phyloP scores from a whole-genome alignment of 1,139 yeast genomes.

The Saccharomyces hybrid region DNA sequence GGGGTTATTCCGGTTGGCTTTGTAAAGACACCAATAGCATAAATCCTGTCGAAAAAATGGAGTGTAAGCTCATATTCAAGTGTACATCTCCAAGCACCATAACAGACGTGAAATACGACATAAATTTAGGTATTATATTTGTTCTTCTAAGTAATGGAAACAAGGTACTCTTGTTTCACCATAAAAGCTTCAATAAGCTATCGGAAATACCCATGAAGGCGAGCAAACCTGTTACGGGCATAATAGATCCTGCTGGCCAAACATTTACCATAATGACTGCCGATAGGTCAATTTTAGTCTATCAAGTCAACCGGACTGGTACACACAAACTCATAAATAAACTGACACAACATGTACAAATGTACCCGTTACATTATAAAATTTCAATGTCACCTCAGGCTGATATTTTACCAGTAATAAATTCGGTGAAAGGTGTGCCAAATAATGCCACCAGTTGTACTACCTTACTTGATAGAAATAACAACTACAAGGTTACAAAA shows the following conservation, averaged over 20 bases:
- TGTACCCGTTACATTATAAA: conserved; percentile 28
- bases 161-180: conserved; percentile 15
- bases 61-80: conserved; percentile 7
- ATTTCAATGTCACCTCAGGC: conserved; percentile 33
- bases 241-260: conserved; percentile 27
- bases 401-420: conserved; percentile 27
- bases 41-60: conserved; percentile 2
- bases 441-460: conserved; percentile 23
- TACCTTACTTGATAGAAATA: conserved; percentile 26
- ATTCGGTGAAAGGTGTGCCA: conserved; percentile 22
- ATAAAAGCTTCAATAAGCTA: conserved; percentile 10
- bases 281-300: conserved; percentile 26
- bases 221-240: conserved; percentile 23
- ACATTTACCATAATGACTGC: conserved; percentile 23
- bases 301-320: conserved; percentile 24
- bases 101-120: conserved; percentile 28
- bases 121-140: conserved; percentile 14
- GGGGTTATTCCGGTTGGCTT: conserved; percentile 14
- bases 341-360: conserved; percentile 25
- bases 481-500: conserved; percentile 41
- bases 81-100: conserved; percentile 20
- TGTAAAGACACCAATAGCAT: conserved; percentile 6
- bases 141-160: conserved; percentile 22
- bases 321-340: conserved; percentile 19
- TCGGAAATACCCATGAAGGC: conserved; percentile 16